Conservation (phyloP, 305 asterid genomes). For the Fraxinus latifolia region DNA sequence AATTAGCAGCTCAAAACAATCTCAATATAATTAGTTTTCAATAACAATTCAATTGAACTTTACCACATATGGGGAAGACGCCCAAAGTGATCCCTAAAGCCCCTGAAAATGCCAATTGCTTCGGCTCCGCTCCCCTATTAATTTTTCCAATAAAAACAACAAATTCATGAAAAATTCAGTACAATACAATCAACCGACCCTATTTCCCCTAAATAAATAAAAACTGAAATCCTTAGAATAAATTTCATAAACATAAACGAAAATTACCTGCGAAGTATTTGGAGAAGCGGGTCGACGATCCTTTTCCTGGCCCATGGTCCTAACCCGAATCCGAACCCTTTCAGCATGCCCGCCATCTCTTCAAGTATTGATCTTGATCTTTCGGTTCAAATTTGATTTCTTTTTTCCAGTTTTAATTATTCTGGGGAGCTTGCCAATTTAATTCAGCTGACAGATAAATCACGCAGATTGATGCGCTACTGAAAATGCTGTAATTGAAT, state of each 20-base stretch:
- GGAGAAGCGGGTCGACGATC: slow-evolving; percentile 70
- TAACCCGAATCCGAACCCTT: slow-evolving; percentile 39
- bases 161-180: background rate
- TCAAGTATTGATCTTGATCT: background rate
- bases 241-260: background rate
- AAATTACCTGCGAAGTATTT: slow-evolving; percentile 64
- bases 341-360: slow-evolving; percentile 21
- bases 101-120: slow-evolving; percentile 78
- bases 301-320: slow-evolving; percentile 51
- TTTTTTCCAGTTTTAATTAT: background rate
- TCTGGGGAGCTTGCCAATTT: background rate
- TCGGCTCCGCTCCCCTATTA: slow-evolving; percentile 90
- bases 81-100: slow-evolving; percentile 86
- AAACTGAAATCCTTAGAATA: background rate
- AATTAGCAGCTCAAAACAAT: slow-evolving; percentile 12
- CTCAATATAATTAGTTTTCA: background rate
- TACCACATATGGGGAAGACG: slow-evolving; percentile 84
- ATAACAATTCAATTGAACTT: background rate
- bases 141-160: slow-evolving; percentile 10
- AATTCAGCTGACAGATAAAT: background rate
- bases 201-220: background rate
- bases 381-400: background rate
- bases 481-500: background rate
- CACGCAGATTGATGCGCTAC: background rate
- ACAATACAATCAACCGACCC: background rate